Evolutionary conservation across 1,284 basidiomycete genomes (phyloP).

Genomic region (Rhodotorula mucilaginosa): DNA sequence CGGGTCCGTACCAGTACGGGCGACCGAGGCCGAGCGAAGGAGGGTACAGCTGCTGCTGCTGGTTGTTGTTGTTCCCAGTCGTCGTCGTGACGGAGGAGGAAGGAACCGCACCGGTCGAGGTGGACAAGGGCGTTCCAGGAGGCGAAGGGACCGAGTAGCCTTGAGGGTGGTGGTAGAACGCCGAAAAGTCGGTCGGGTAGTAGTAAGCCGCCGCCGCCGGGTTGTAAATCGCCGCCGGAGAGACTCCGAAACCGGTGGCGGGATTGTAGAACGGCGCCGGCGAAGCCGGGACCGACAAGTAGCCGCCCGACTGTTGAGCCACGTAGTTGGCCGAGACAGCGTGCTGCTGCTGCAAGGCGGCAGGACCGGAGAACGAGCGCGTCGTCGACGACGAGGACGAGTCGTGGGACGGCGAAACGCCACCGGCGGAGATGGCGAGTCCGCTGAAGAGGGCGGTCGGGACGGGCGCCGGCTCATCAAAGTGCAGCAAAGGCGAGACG

Average conservation of each 20-base stretch:
- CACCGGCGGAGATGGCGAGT: neutral
- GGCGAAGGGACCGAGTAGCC: neutral
- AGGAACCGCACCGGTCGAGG: no score
- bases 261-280: slow-evolving; percentile 1
- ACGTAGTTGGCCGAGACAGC: neutral
- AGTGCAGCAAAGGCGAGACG: neutral
- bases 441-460: neutral
- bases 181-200: neutral
- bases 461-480: neutral
- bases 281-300: neutral
- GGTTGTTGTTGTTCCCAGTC: neutral
- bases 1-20: neutral
- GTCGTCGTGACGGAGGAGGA: neutral
- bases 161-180: neutral
- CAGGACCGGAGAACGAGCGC: neutral
- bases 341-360: neutral
- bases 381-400: no score
- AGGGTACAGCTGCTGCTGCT: neutral
- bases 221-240: neutral
- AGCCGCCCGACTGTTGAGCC: neutral
- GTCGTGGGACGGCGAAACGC: neutral
- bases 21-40: slow-evolving; percentile 1
- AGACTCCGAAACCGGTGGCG: neutral
- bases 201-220: neutral
- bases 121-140: neutral